Conservation (phyloP, 805 yeast genomes). For the Yamadazyma philogaea region DNA sequence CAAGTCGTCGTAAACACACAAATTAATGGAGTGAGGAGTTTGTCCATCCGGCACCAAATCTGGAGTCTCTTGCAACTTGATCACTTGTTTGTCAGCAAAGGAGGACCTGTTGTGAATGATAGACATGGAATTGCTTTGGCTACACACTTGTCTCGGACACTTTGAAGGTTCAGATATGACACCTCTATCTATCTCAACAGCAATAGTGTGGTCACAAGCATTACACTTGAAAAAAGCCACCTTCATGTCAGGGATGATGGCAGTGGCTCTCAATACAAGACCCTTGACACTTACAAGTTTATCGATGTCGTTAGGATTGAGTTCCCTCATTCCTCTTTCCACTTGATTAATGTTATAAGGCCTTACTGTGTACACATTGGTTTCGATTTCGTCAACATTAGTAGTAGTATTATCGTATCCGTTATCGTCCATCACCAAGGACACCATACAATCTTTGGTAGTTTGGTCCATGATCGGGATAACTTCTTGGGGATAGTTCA, state of each 20-base stretch:
- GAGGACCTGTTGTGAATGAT: conserved; percentile 87
- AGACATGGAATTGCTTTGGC: conserved; percentile 81
- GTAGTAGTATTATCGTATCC: conserved; percentile 23
- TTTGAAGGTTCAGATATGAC: conserved; percentile 87
- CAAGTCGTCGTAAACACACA: conserved; percentile 92
- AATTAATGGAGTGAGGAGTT: conserved; percentile 92
- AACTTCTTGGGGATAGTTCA: conserved; percentile 94
- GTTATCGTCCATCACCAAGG: conserved; percentile 53
- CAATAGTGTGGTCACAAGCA: conserved; percentile 89
- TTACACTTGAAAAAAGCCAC: conserved; percentile 93
- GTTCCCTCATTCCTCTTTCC: conserved; percentile 80
- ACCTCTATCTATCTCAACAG: conserved; percentile 92
- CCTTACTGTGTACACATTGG: conserved; percentile 79
- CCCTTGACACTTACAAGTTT: conserved; percentile 90
- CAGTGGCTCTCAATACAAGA: conserved; percentile 79
- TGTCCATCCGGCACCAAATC: conserved; percentile 97
- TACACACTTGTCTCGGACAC: conserved; percentile 89
- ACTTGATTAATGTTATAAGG: conserved; percentile 76
- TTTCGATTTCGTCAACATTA: conserved; percentile 67
- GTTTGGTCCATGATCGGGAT: conserved; percentile 98
- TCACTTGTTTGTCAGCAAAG: conserved; percentile 93
- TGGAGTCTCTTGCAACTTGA: conserved; percentile 92
- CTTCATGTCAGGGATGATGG: conserved; percentile 96
- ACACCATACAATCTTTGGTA: conserved; percentile 82
- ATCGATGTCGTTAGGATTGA: conserved; percentile 93